Evolutionary conservation across 441 rosid genomes (phyloP), one percentile per base, ranked within the genome.

Genomic region (Adansonia gregorii): DNA sequence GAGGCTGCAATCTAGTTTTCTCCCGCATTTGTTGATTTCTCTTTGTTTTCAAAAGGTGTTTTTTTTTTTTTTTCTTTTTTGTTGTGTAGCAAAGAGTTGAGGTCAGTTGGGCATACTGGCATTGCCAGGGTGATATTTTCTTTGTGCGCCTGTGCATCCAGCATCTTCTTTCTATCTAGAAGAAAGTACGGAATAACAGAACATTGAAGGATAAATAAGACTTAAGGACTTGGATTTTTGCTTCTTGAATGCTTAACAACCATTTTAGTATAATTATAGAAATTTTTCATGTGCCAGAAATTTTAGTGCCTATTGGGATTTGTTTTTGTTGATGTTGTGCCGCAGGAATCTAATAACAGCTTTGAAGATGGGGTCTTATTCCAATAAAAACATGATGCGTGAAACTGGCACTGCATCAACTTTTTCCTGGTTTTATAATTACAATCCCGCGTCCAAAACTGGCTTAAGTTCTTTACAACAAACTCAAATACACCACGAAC

Each of bases 361-460:
- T 52, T 22, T 70, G 51, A 72, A 76, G 83, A 89, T 86, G 89
- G 84, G 83, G 73, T 48, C 89, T 35, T 82, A 85, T 73, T 82
- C 80, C 20, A 74, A 85, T 76, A 77, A 74, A 75, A 83, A 76
- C 46, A 61, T 82, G 76, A 76, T 67, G 52, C 86, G 87, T 39
- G 88, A 82, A 67, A 67, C 87, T 51, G 85, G 63, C 52, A 48
- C 78, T 39, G 76, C 76, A 75, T 39, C 86, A 17, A 80, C 78
- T 76, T 65, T 84, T 48, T 49, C 80, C 64, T 86, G 89, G 86
- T 83, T 84, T 72, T 81, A 78, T 71, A 78, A 48, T 68, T 78
- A 74, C 76, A 77, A 80, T 43, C 74, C 88, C 15, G 63, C 79
- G 39, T 43, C 81, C 55, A 81, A 77, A 58, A 48, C 81, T 48